Percentiles rank a stretch among this genome's conserved stretches.
These are phyloP conservation scores for Lepidopterella palustris DNA, from an alignment of 495 filamentous ascomycete species.

Conservation along the genomic window DNA sequence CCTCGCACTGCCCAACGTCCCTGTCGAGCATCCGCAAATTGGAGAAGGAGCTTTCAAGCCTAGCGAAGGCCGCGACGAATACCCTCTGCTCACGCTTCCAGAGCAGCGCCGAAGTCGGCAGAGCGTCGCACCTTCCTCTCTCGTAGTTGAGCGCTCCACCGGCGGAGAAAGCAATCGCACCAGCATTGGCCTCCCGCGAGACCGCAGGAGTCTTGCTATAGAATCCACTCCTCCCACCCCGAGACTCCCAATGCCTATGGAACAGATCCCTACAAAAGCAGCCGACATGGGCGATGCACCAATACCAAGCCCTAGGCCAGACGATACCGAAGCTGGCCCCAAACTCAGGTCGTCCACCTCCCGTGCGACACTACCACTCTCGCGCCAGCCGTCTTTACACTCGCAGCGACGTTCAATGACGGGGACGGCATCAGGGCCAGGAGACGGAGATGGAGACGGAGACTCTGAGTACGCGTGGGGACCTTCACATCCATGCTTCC, in stretches of 20 bases:
- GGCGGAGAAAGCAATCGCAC: conserved; percentile 50
- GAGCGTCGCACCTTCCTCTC: conserved; percentile 47
- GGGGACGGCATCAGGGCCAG: conserved; percentile 28
- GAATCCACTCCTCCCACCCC: conserved; percentile 19
- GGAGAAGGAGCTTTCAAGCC: conserved; percentile 30
- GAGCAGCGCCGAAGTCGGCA: conserved; percentile 57
- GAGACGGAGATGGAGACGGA: conserved; percentile 43
- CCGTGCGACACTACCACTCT: conserved; percentile 27
- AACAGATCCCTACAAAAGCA: conserved; percentile 5
- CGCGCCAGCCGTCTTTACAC: conserved; percentile 20
- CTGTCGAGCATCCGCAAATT: conserved; percentile 44
- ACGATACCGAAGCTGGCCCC: conserved; percentile 23
- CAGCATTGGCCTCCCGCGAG: conserved; percentile 60
- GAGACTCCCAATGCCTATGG: conserved; percentile 9
- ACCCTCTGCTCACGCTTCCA: conserved; percentile 62
- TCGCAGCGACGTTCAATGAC: conserved; percentile 6
- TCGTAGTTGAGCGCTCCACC: conserved; percentile 58
- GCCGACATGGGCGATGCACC: conserved; percentile 12
- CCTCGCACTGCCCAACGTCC: conserved; percentile 41
- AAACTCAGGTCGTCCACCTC: not conserved
- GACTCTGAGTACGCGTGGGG: conserved; percentile 63
- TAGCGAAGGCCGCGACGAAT: conserved; percentile 49
- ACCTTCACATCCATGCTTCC: conserved; percentile 83
- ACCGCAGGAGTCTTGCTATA: conserved; percentile 37
- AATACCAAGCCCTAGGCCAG: conserved; percentile 5